phyloP scores from a whole-genome alignment of 805 yeast species.

The Candida corydali region DNA sequence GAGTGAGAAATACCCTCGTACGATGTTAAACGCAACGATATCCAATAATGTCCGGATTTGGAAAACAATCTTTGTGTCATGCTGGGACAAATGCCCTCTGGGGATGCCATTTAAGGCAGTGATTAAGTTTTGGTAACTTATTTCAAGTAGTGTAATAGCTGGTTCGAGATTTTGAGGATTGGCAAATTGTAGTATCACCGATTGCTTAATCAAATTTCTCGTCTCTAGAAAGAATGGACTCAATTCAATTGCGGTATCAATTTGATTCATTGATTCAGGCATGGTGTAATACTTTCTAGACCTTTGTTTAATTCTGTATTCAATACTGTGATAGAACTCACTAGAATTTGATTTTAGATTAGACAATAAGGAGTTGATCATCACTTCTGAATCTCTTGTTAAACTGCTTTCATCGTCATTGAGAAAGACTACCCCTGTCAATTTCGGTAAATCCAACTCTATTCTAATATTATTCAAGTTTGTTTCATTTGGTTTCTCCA shows the following conservation, averaged over 20 bases:
- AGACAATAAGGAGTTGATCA: slow-evolving; percentile 27
- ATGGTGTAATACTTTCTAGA: slow-evolving; percentile 32
- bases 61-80: slow-evolving; percentile 24
- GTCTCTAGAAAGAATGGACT: slow-evolving; percentile 36
- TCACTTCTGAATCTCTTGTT: slow-evolving; percentile 25
- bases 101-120: slow-evolving; percentile 14
- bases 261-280: slow-evolving; percentile 19
- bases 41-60: slow-evolving; percentile 52
- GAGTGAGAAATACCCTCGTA: slow-evolving; percentile 53
- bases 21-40: slow-evolving; percentile 57
- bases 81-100: slow-evolving; percentile 15
- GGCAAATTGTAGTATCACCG: slow-evolving; percentile 27
- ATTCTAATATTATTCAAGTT: slow-evolving; percentile 23
- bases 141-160: slow-evolving; percentile 25
- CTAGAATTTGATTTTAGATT: slow-evolving; percentile 23
- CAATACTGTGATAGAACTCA: slow-evolving; percentile 32
- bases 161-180: slow-evolving; percentile 31
- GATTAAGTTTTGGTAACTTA: slow-evolving; percentile 28
- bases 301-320: slow-evolving; percentile 29
- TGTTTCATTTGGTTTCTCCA: slow-evolving; percentile 14
- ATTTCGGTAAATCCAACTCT: slow-evolving; percentile 25
- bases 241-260: slow-evolving; percentile 25
- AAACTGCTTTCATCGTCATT: slow-evolving; percentile 11
- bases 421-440: slow-evolving; percentile 27
- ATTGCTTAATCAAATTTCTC: slow-evolving; percentile 34